Conservation (phyloP, 768 basidiomycete species). For the Lactarius hatsudake region DNA sequence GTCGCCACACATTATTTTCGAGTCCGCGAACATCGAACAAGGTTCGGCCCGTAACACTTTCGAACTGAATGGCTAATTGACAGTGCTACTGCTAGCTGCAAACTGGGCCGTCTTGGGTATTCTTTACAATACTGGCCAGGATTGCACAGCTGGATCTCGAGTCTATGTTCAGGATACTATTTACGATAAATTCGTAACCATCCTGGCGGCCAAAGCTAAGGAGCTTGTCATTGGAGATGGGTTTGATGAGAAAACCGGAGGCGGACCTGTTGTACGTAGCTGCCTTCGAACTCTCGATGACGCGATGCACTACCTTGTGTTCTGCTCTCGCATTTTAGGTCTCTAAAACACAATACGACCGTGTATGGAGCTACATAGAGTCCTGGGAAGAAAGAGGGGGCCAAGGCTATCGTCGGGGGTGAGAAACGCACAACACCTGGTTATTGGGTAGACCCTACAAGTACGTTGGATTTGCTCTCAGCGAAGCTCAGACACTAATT, state of each 20-base stretch:
- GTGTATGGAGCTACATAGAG: constrained; percentile 86
- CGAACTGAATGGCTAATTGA: background rate
- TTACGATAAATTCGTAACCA: constrained; percentile 77
- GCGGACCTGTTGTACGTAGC: constrained; percentile 75
- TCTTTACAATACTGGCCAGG: constrained; percentile 88
- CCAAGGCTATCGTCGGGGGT: constrained; percentile 77
- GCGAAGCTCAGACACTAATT: constrained; percentile 5
- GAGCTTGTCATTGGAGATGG: constrained; percentile 76
- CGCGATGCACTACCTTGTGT: background rate
- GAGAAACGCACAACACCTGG: constrained; percentile 73
- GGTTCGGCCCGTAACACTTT: constrained; percentile 39
- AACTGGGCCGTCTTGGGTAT: constrained; percentile 86
- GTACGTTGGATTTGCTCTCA: constrained; percentile 41
- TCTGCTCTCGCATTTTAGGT: constrained; percentile 44
- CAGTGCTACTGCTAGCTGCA: constrained; percentile 49
- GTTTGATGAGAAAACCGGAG: constrained; percentile 68
- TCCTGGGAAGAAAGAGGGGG: constrained; percentile 81
- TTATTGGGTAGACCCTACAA: constrained; percentile 87
- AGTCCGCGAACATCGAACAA: constrained; percentile 88
- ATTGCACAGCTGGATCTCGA: constrained; percentile 90
- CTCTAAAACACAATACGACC: constrained; percentile 81
- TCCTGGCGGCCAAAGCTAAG: constrained; percentile 65
- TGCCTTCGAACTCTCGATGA: background rate
- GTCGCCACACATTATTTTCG: constrained; percentile 85
- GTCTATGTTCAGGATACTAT: constrained; percentile 85